A percentile compares a stretch with the other conserved stretches of the same genome.
Evolutionary conservation across 2,329 filamentous ascomycete species (phyloP).

Genomic region (Juglanconis oblonga): DNA sequence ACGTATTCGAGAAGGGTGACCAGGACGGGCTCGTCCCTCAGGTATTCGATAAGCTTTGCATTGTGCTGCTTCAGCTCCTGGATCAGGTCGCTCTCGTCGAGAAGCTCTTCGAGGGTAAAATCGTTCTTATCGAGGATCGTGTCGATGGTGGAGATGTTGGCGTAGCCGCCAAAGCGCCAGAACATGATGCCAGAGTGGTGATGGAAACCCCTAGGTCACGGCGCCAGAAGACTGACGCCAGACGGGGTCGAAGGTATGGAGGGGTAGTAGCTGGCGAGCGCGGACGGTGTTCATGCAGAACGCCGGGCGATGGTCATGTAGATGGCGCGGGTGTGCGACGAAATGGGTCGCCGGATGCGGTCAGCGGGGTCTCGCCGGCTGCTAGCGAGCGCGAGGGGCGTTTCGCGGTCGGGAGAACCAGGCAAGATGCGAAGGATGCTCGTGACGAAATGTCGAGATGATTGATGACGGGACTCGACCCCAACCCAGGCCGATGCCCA

Average conservation of each 20-base stretch:
- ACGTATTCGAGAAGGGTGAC: slow-evolving; percentile 88
- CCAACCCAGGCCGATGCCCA: neutral
- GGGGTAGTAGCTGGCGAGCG: neutral
- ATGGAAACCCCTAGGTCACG: slow-evolving; percentile 23
- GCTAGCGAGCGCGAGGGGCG: neutral
- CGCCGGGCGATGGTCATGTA: neutral
- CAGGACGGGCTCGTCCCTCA: slow-evolving; percentile 83
- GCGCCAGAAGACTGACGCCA: slow-evolving; percentile 22
- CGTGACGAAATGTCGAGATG: neutral
- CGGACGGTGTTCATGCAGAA: slow-evolving; percentile 14
- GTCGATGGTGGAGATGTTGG: slow-evolving; percentile 95
- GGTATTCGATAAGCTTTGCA: slow-evolving; percentile 92
- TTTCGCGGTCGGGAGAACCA: neutral
- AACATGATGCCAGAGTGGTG: slow-evolving; percentile 72
- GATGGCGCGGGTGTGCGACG: neutral
- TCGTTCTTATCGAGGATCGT: slow-evolving; percentile 95
- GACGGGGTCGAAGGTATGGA: slow-evolving; percentile 7
- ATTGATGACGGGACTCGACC: neutral
- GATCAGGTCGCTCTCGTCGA: slow-evolving; percentile 94
- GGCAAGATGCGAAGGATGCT: neutral
- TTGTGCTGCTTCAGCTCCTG: slow-evolving; percentile 99
- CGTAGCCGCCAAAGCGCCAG: slow-evolving; percentile 99
- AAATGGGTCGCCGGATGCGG: neutral
- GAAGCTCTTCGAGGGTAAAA: slow-evolving; percentile 90
- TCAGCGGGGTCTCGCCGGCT: neutral